Evolutionary conservation across 441 rosid species (phyloP), one percentile per base, ranked within the genome.

Genomic region (Metrosideros polymorpha): DNA sequence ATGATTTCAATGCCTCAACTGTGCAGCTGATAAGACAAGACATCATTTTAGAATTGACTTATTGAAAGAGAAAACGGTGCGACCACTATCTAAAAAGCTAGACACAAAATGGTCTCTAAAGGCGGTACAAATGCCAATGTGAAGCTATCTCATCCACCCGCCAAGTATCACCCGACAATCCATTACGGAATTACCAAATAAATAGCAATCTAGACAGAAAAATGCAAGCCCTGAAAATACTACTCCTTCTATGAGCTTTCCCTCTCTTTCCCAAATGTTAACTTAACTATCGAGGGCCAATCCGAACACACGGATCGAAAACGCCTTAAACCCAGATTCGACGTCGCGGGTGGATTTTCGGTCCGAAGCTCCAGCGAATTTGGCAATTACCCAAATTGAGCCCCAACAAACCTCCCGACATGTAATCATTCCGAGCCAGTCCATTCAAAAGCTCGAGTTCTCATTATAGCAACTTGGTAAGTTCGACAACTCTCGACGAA

Each of bases 101-200:
- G 77, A 66, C 15, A 3, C 15, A 1, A 0, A 61, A 61, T 61
- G 71, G 7, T 15, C 0, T 7, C 8, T 29, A 59, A 29, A 6
- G 32, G 2, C 5, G 0, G 15, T 7, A 29, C 9, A 7, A 1
- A 59, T 3, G 22, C 18, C 39, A 7, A 59, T 29, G 5, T 59
- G 2, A 2, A 57, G 39, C 0, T 29, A 29, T 8, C 71, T 29
- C 5, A 14, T 59, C 0, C 1, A 59, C 9, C 7, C 15, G 12
- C 30, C 6, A 3, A 15, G 3, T 29, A 30, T 61, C 39, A 15
- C 1, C 6, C 4, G 3, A 59, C 5, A 59, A 59, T 59, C 22
- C 39, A 59, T 6, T 15, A 29, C 22, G 7, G 5, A 59, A 29
- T 14, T 29, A 29, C 35, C 2, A 1, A 8, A 0, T 57, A 13